Conservation (phyloP, 768 basidiomycete genomes). For the Xerocomus spinulosus region DNA sequence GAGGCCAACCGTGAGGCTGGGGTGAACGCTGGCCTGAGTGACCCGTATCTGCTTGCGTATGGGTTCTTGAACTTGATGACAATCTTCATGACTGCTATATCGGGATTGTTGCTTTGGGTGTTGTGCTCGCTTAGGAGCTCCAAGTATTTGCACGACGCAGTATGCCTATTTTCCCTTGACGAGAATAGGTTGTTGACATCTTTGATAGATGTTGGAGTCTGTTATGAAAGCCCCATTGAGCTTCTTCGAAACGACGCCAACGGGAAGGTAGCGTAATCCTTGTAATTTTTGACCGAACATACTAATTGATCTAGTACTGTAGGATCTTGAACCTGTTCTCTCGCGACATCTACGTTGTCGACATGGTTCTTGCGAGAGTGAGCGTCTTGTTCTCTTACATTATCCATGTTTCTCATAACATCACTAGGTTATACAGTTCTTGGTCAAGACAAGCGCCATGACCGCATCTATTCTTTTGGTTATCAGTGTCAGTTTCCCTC, state of each 20-base stretch:
- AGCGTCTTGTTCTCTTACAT: constrained; percentile 2
- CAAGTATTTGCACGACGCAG: constrained; percentile 69
- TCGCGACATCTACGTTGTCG: constrained; percentile 81
- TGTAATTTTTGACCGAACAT: not conserved
- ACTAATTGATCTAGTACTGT: not conserved
- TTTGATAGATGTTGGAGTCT: constrained; percentile 63
- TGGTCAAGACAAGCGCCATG: constrained; percentile 59
- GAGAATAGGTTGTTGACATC: not conserved
- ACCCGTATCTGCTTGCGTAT: constrained; percentile 57
- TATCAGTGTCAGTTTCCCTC: constrained; percentile 77
- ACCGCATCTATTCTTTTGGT: constrained; percentile 63
- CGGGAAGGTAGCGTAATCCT: constrained; percentile 54
- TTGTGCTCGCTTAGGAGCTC: constrained; percentile 73
- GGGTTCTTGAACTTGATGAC: constrained; percentile 62
- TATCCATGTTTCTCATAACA: too few relatives aligned
- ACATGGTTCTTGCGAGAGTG: constrained; percentile 72
- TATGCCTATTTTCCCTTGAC: constrained; percentile 30
- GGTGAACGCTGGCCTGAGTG: constrained; percentile 50
- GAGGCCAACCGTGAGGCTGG: constrained; percentile 67
- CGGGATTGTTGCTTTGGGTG: constrained; percentile 70
- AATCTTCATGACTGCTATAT: constrained; percentile 48
- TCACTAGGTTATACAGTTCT: constrained; percentile 62
- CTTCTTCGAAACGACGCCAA: constrained; percentile 89
- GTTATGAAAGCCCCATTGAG: constrained; percentile 79
- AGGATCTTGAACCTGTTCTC: constrained; percentile 91